phyloP scores from a whole-genome alignment of 78 protist genomes.

The slime mould (Dictyostelium discoideum) region dicty_2.7 NC_007091.3:2281001-2281500 shows the following conservation, averaged over 20 bases:
- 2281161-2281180: constrained; percentile 78
- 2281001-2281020: background rate
- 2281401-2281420: background rate
- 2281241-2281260: background rate
- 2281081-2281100: background rate
- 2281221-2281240: background rate
- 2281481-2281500: constrained; percentile 80
- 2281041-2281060: background rate
- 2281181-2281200: background rate
- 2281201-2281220: constrained; percentile 21
- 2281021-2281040: background rate
- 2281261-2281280: background rate
- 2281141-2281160: constrained; percentile 33
- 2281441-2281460: constrained; percentile 75
- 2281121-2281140: constrained; percentile 12
- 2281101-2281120: background rate
- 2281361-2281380: background rate
- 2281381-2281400: too few relatives aligned
- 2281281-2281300: constrained; percentile 1
- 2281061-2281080: background rate
- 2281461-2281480: constrained; percentile 69
- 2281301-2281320: background rate
- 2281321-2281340: background rate
- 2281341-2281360: background rate
- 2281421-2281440: constrained; percentile 47